phyloP scores from a whole-genome alignment of 257 asterid genomes.

The Lantana camara region DNA sequence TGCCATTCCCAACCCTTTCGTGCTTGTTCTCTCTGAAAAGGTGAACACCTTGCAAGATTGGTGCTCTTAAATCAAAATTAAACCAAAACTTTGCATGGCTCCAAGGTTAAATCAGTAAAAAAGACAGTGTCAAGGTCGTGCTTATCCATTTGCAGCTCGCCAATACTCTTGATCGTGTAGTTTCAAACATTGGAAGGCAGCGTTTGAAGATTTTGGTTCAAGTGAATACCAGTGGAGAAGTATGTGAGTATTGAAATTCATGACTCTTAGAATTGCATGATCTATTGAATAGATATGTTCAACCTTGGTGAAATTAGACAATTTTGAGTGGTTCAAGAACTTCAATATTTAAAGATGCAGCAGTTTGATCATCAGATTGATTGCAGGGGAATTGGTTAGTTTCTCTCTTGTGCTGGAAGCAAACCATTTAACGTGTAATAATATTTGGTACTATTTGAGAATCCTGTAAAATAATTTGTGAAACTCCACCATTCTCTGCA shows the following conservation, averaged over 20 bases:
- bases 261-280: constrained; percentile 9
- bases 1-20: too few relatives aligned
- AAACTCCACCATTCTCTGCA: constrained; percentile 1
- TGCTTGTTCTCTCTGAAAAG: too few relatives aligned
- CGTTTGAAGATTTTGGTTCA: constrained; percentile 84
- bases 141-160: constrained; percentile 58
- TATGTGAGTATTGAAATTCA: constrained; percentile 57
- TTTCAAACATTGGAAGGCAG: constrained; percentile 65
- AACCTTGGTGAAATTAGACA: constrained; percentile 10
- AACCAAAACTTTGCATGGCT: constrained; percentile 5
- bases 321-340: constrained; percentile 1
- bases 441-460: neutral
- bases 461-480: neutral
- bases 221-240: constrained; percentile 93
- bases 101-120: constrained; percentile 12
- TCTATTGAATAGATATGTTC: constrained; percentile 11
- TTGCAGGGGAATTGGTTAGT: neutral
- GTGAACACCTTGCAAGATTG: too few relatives aligned
- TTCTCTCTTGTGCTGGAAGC: neutral
- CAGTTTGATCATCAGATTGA: constrained; percentile 8
- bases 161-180: constrained; percentile 69
- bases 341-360: neutral
- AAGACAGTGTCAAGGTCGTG: constrained; percentile 8
- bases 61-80: too few relatives aligned
- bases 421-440: too few relatives aligned